These are phyloP conservation scores for Aspergillus viridinutans DNA, from an alignment of 2,329 filamentous ascomycete species.

Conservation along the genomic window DNA sequence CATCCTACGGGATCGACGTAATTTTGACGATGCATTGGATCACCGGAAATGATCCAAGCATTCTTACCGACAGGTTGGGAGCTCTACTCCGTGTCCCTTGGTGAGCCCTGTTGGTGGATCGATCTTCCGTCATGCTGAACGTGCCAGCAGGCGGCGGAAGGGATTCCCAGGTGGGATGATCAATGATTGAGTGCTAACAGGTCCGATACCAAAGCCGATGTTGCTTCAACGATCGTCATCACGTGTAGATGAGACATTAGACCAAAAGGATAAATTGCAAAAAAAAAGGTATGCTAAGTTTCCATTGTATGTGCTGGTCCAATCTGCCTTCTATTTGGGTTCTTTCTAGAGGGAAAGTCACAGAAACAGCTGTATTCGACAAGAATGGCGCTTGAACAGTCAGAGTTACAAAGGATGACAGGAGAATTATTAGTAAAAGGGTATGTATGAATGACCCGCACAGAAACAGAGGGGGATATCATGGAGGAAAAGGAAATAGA, in stretches of 20 bases:
- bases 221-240: neutral
- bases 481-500: slow-evolving; percentile 30
- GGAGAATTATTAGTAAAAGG: slow-evolving; percentile 29
- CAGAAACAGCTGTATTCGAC: slow-evolving; percentile 1
- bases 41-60: neutral
- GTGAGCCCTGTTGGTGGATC: neutral
- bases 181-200: neutral
- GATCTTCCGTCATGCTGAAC: neutral
- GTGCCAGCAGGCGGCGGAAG: neutral
- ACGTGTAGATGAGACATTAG: neutral
- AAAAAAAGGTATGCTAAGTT: neutral
- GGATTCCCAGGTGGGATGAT: neutral
- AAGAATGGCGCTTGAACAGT: slow-evolving; percentile 10
- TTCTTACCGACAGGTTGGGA: neutral
- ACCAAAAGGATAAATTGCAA: neutral
- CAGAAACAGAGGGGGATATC: slow-evolving; percentile 43
- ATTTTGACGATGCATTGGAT: neutral
- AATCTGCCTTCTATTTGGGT: slow-evolving; percentile 14
- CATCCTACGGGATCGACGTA: neutral
- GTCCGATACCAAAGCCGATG: neutral
- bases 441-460: slow-evolving; percentile 28
- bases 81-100: neutral
- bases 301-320: slow-evolving; percentile 7
- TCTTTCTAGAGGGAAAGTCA: slow-evolving; percentile 13
- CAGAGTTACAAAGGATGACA: slow-evolving; percentile 15